Base-by-base conservation (phyloP, 768 basidiomycete genomes). In the Pulveroboletus frians region DNA sequence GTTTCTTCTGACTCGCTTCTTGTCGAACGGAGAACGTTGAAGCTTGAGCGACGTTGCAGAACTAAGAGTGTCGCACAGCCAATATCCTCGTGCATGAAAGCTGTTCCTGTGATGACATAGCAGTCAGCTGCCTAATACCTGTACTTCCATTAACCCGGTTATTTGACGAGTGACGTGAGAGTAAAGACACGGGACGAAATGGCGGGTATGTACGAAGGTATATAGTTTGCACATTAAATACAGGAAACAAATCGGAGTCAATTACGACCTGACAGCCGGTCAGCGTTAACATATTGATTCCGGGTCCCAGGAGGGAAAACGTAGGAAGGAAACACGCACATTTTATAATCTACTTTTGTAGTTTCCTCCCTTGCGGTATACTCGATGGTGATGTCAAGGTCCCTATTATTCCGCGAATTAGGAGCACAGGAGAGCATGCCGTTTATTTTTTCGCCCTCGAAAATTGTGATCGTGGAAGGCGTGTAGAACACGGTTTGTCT, bases 401-500 rank as follows among this genome's bases (percentile, higher is more conserved):
- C 96, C 39, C 96, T 86, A 67, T 89, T 89, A 73, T 99, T 99
- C 57, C 88, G 81, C 39, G 78, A 76, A 69, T 99, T 99, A 18
- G 96, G 96, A 4, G 85, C 80, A 64, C 93, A 95, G 15, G 77
- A 66, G 36, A 99, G 67, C 35, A 53, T 69, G 38, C 96, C 96
- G 17, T 67, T 69, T 66, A 99, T 82, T 43, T 72, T 69, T 65
- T 97, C 84, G 47, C 84, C 86, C 56, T 83, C 72, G 43, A 72
- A 75, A 30, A 92, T 71, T 7, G 83, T 84, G 47, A 89, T 63
- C 23, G 89, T 88, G 15, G 79, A 73, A 30, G 85, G 87, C 32
- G 94, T 96, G 71, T 99, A 99, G 75, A 99, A 98, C 18, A 99
- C 96, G 49, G 94, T 97, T 80, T 97, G 91, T 68, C 88, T 88